Base-by-base conservation (phyloP, 1,139 yeast genomes). In the Maudiozyma humilis region DNA sequence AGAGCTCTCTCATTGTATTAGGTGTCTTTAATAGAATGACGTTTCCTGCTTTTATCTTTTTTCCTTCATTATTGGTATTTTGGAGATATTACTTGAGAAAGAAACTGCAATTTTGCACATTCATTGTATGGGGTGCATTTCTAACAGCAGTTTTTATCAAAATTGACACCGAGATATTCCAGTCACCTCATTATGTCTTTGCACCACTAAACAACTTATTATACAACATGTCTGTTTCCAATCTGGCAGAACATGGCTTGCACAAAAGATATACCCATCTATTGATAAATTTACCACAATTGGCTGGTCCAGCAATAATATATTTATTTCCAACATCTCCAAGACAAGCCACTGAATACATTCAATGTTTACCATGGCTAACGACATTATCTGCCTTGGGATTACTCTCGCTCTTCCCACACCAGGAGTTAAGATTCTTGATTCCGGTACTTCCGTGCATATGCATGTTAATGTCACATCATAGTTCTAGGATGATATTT, bases 1-100 rank as follows among this genome's bases (percentile, higher is more conserved):
- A 82, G 7, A 96, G 94, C 0, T 46, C 65, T 0, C 44, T 83
- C 1, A 56, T 78, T 1, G 69, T 82, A 0, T 46, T 88, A 29
- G 98, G 97, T 0, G 52, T 77, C 0, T 91, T 89, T 67, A 91
- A 88, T 60, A 70, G 98, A 52, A 75, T 88, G 33, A 87, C 97
- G 0, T 89, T 89, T 56, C 73, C 81, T 0, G 83, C 82, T 0
- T 91, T 86, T 66, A 57, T 91, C 41, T 41, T 81, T 0, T 47
- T 84, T 3, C 97, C 97, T 1, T 55, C 76, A 1, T 4, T 75
- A 6, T 65, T 63, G 33, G 72, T 70, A 47, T 56, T 73, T 23
- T 46, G 65, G 51, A 51, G 44, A 20, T 65, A 64, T 51, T 68
- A 58, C 42, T 15, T 36, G 3, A 38, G 38, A 5, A 51, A 56